Evolutionary conservation across 768 basidiomycete species (phyloP), one percentile per base, ranked within the genome.

Genomic region (Phanerochaete sordida): DNA sequence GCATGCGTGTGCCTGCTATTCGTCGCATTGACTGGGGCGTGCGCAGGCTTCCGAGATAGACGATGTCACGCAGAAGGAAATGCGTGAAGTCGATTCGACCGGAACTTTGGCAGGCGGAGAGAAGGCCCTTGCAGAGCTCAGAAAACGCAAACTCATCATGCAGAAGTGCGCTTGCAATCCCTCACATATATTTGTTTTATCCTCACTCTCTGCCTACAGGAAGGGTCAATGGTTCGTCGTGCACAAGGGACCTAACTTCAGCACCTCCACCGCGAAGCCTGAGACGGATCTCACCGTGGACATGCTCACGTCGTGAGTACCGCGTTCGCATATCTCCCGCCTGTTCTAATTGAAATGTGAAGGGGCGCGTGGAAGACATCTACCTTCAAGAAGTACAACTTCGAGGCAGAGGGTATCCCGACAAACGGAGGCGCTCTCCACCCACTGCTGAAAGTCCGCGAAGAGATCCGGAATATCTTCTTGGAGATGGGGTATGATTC

Each of bases 401-500:
- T 98, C 67, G 95, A 96, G 66, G 95, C 97, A 0, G 95, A 95
- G 63, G 97, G 97, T 55, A 84, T 88, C 28, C 91, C 90, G 9
- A 88, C 95, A 2, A 84, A 84, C 39, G 94, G 95, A 30, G 97
- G 97, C 43, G 94, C 95, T 15, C 79, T 98, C 30, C 97, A 98
- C 74, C 97, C 97, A 16, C 81, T 99, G 33, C 84, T 99, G 59
- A 98, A 98, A 79, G 97, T 99, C 26, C 83, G 97, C 58, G 97
- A 98, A 75, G 97, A 99, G 73, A 93, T 99, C 70, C 84, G 95
- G 55, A 90, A 90, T 72, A 98, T 98, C 69, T 99, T 99, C 82
- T 82, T 99, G 66, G 97, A 99, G 73, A 98, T 98, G 95, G 97
- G 97, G 96, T 98, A 63, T 55, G 84, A n/a, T n/a, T n/a, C n/a